These are phyloP conservation scores for Penicillium sp. DNA, from an alignment of 2,329 filamentous ascomycete species.

Conservation along the genomic window DNA sequence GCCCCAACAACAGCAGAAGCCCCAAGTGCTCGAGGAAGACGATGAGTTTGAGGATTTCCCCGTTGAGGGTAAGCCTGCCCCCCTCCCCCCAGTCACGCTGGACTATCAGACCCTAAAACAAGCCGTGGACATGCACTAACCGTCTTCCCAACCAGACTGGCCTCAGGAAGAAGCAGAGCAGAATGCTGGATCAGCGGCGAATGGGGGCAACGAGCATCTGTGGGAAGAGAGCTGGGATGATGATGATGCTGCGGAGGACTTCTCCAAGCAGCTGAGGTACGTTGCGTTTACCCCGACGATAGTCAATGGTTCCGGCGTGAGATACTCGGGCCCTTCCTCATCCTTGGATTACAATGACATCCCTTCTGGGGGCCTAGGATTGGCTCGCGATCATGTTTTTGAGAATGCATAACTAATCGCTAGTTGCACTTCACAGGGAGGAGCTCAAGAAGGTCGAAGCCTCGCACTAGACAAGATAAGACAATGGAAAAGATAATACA, in stretches of 20 bases:
- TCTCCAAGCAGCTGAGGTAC: constrained; percentile 90
- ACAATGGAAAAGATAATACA: constrained; percentile 12
- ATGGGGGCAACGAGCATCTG: constrained; percentile 72
- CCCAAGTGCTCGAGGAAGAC: constrained; percentile 83
- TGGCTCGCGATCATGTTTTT: not conserved
- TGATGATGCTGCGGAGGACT: constrained; percentile 95
- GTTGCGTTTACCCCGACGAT: constrained; percentile 34
- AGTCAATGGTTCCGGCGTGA: too few relatives aligned
- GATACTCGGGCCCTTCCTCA: not conserved
- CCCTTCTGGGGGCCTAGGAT: not conserved
- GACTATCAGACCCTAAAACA: not conserved
- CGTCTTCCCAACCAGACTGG: constrained; percentile 68
- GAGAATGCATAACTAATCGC: not conserved
- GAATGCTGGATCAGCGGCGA: constrained; percentile 50
- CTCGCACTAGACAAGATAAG: constrained; percentile 60
- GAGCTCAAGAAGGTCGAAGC: constrained; percentile 93
- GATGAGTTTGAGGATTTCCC: constrained; percentile 99
- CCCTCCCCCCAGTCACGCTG: too few relatives aligned
- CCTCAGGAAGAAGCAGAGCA: constrained; percentile 81
- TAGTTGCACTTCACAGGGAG: constrained; percentile 46
- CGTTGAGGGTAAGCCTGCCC: constrained; percentile 69
- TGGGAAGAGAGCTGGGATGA: constrained; percentile 99
- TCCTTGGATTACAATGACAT: not conserved
- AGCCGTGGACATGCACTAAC: constrained; percentile 11
- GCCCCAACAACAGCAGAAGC: constrained; percentile 62